Conservation (phyloP, 495 filamentous ascomycete genomes). For the Sporormia fimetaria region DNA sequence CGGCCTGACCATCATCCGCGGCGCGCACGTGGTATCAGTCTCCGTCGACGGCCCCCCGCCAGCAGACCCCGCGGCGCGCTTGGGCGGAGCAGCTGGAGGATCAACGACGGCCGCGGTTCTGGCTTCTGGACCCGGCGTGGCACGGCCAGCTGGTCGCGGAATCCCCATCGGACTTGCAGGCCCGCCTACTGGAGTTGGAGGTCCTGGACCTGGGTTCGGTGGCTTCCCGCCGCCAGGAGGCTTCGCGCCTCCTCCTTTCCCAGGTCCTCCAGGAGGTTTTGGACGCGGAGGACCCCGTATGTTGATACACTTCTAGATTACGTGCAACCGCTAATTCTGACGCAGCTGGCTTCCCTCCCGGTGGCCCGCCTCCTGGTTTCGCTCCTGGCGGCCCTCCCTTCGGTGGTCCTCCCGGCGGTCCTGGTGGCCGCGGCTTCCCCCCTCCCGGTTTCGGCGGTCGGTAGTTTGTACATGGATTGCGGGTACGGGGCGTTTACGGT, state of each 20-base stretch:
- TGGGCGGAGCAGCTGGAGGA: slow-evolving; percentile 64
- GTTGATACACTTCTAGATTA: slow-evolving; percentile 24
- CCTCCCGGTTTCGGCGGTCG: slow-evolving; percentile 67
- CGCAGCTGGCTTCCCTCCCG: slow-evolving; percentile 38
- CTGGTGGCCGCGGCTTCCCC: slow-evolving; percentile 58
- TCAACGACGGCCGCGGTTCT: slow-evolving; percentile 50
- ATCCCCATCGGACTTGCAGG: slow-evolving; percentile 79
- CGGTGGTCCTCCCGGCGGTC: slow-evolving; percentile 62
- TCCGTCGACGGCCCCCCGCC: slow-evolving; percentile 96
- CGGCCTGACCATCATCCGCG: slow-evolving; percentile 88
- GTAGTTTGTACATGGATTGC: slow-evolving; percentile 34
- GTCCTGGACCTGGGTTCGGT: slow-evolving; percentile 49
- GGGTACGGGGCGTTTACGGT: too few species aligned
- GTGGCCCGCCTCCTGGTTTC: slow-evolving; percentile 20
- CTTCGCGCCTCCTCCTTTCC: slow-evolving; percentile 43
- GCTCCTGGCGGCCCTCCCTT: slow-evolving; percentile 39
- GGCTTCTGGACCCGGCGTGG: slow-evolving; percentile 76
- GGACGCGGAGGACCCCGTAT: slow-evolving; percentile 53
- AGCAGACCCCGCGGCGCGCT: slow-evolving; percentile 78
- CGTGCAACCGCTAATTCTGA: too few species aligned
- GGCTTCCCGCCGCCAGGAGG: slow-evolving; percentile 37
- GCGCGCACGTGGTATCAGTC: slow-evolving; percentile 82
- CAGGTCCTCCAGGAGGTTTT: slow-evolving; percentile 61
- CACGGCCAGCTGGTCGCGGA: slow-evolving; percentile 84
- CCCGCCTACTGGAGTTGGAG: slow-evolving; percentile 81